phyloP scores from a whole-genome alignment of 805 yeast species.

The Schwanniomyces polymorphus region DNA sequence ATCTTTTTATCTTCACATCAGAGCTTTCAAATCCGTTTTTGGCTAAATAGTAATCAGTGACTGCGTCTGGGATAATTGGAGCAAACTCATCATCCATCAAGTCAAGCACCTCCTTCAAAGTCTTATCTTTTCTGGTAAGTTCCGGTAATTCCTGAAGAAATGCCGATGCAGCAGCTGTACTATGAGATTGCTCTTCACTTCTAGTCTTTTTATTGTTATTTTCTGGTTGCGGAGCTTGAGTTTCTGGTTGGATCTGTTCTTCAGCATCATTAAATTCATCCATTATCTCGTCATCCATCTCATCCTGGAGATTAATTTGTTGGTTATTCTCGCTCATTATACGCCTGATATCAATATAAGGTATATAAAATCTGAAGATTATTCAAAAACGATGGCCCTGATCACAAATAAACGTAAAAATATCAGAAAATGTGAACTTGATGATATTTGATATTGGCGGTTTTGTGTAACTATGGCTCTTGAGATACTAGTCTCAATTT shows the following conservation, averaged over 20 bases:
- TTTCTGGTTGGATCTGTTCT: constrained; percentile 8
- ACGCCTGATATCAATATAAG: neutral
- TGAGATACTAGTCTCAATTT: too few species aligned
- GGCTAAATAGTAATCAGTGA: constrained; percentile 86
- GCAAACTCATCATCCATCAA: constrained; percentile 88
- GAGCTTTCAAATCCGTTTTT: constrained; percentile 82
- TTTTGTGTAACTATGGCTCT: neutral
- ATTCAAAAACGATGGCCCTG: too few species aligned
- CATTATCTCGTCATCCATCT: constrained; percentile 17
- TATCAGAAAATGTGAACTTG: neutral
- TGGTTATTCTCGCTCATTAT: constrained; percentile 4
- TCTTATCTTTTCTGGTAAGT: constrained; percentile 73
- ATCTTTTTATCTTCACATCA: constrained; percentile 70
- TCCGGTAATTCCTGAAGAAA: constrained; percentile 60
- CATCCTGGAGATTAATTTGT: constrained; percentile 10
- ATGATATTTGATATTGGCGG: neutral
- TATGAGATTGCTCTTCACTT: constrained; percentile 7
- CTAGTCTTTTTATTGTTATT: constrained; percentile 4
- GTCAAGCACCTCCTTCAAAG: constrained; percentile 78
- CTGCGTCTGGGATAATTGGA: constrained; percentile 96
- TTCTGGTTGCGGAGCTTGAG: constrained; percentile 1
- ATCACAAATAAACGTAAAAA: too few species aligned
- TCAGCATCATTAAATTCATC: constrained; percentile 25
- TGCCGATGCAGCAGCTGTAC: constrained; percentile 6
- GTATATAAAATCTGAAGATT: neutral